These are phyloP conservation scores for Noccaea caerulescens DNA, from an alignment of 345 rosid species.

Conservation along the genomic window DNA sequence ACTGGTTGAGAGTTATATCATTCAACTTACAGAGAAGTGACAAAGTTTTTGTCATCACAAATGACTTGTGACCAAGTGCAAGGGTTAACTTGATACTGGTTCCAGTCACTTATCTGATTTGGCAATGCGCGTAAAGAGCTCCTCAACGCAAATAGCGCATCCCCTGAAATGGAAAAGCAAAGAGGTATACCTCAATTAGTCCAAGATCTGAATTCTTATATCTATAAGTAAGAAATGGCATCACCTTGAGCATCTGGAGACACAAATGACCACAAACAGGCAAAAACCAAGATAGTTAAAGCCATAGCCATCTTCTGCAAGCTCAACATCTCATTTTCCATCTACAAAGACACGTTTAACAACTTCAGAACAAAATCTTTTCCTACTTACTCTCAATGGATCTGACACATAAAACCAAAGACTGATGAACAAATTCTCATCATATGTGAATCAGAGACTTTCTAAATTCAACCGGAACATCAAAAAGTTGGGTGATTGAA, in stretches of 20 bases:
- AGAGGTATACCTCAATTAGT: neutral
- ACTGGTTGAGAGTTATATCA: neutral
- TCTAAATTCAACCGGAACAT: neutral
- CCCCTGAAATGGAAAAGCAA: conserved; percentile 57
- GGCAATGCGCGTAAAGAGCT: conserved; percentile 53
- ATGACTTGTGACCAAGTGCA: conserved; percentile 90
- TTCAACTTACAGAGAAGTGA: conserved; percentile 73
- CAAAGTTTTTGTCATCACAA: conserved; percentile 58
- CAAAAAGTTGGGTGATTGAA: no score
- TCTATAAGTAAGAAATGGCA: neutral
- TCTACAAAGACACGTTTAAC: conserved; percentile 14
- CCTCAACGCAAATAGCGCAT: conserved; percentile 66
- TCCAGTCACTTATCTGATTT: conserved; percentile 76
- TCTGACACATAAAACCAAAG: conserved; percentile 26
- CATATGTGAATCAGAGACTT: conserved; percentile 14
- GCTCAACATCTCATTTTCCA: conserved; percentile 46
- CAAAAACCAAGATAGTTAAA: conserved; percentile 51
- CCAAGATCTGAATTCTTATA: neutral
- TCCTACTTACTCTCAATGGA: conserved; percentile 24
- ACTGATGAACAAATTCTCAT: neutral
- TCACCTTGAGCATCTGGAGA: conserved; percentile 81
- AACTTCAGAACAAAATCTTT: neutral
- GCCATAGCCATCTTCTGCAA: conserved; percentile 57
- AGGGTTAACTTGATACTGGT: conserved; percentile 79
- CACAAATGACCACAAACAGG: conserved; percentile 56